phyloP scores from a whole-genome alignment of 495 filamentous ascomycete species.

The Xeromyces bisporus region DNA sequence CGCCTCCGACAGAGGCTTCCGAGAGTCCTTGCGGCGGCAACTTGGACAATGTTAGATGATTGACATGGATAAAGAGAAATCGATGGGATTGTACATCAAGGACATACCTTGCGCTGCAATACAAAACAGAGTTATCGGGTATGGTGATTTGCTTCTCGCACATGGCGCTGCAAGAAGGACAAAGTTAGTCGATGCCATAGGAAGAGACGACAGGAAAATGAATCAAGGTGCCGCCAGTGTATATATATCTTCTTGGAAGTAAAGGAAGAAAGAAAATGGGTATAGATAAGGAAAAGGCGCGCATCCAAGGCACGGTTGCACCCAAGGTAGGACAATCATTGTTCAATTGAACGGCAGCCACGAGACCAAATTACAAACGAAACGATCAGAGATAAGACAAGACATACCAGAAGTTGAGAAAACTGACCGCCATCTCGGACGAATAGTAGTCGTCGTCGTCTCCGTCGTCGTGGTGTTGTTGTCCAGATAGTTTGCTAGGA shows the following conservation, averaged over 20 bases:
- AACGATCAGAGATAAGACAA: slow-evolving; percentile 1
- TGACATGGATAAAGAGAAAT: slow-evolving; percentile 2
- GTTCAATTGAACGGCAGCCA: slow-evolving; percentile 3
- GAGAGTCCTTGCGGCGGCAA: slow-evolving; percentile 36
- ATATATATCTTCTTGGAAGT: not conserved
- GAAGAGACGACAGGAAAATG: slow-evolving; percentile 4
- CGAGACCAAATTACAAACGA: slow-evolving; percentile 7
- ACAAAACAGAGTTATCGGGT: slow-evolving; percentile 42
- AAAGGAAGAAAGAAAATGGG: slow-evolving; percentile 12
- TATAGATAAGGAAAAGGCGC: slow-evolving; percentile 4
- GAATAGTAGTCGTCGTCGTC: slow-evolving; percentile 27
- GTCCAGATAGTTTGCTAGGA: slow-evolving; percentile 6
- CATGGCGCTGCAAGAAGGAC: slow-evolving; percentile 29
- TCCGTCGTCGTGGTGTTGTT: too few species aligned
- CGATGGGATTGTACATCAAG: slow-evolving; percentile 3
- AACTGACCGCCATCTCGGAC: slow-evolving; percentile 41
- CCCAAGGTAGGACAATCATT: not conserved
- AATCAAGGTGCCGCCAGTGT: not conserved
- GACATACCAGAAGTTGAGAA: slow-evolving; percentile 49
- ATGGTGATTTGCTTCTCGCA: slow-evolving; percentile 53
- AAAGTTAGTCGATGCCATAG: slow-evolving; percentile 12
- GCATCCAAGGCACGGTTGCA: too few species aligned
- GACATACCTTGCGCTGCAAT: slow-evolving; percentile 38
- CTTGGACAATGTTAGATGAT: slow-evolving; percentile 9
- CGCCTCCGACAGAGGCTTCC: slow-evolving; percentile 30